phyloP scores from a whole-genome alignment of 805 yeast genomes.

The Metschnikowia bowlesiae region DNA sequence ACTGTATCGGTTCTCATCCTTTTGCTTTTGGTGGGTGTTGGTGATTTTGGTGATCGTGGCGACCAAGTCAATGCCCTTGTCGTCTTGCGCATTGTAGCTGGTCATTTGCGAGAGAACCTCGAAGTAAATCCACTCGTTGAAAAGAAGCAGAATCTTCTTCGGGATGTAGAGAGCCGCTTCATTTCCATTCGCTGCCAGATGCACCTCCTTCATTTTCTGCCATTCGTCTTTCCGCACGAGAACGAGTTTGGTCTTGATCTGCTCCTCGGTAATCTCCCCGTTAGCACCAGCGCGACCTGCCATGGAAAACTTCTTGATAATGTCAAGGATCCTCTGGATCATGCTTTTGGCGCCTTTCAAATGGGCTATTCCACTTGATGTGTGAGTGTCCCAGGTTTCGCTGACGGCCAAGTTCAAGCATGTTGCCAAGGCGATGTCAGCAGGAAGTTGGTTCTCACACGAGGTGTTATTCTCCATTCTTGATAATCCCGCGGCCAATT shows the following conservation, averaged over 20 bases:
- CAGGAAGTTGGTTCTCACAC: slow-evolving; percentile 36
- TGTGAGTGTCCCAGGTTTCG: slow-evolving; percentile 67
- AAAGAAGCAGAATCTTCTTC: slow-evolving; percentile 46
- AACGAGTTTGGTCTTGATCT: slow-evolving; percentile 22
- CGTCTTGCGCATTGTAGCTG: slow-evolving; percentile 44
- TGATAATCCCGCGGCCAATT: slow-evolving; percentile 53
- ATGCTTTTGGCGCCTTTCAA: slow-evolving; percentile 61
- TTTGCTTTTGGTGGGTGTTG: slow-evolving; percentile 20
- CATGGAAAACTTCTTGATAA: slow-evolving; percentile 22
- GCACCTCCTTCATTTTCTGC: slow-evolving; percentile 21
- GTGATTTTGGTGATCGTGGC: slow-evolving; percentile 36
- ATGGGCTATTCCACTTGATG: slow-evolving; percentile 65
- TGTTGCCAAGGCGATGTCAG: slow-evolving; percentile 63
- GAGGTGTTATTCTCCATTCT: slow-evolving; percentile 20
- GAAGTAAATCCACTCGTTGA: slow-evolving; percentile 64
- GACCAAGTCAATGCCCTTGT: slow-evolving; percentile 39
- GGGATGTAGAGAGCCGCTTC: slow-evolving; percentile 25
- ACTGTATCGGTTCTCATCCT: slow-evolving; percentile 1
- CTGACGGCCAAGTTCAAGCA: slow-evolving; percentile 60
- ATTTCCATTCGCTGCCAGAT: background rate
- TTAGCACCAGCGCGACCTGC: background rate
- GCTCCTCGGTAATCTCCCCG: background rate
- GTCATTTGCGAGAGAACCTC: slow-evolving; percentile 68
- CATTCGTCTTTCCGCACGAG: slow-evolving; percentile 31
- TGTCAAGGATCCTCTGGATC: slow-evolving; percentile 44